phyloP scores from a whole-genome alignment of 106 monocot species.

The Acorus gramineus region DNA sequence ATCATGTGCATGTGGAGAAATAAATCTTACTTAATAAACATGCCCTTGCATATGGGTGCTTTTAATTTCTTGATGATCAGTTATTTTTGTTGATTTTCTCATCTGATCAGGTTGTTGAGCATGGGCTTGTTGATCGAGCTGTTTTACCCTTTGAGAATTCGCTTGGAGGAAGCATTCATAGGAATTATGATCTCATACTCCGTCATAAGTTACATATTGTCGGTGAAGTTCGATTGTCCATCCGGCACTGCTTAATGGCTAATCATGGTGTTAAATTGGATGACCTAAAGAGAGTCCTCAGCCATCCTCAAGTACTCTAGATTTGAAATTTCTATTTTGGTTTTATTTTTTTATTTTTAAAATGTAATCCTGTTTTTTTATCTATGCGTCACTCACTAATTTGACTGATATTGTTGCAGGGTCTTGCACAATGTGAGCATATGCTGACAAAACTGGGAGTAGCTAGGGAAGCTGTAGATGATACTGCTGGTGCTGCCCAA shows the following conservation, averaged over 20 bases:
- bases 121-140: slow-evolving; percentile 79
- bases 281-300: slow-evolving; percentile 70
- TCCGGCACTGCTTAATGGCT: slow-evolving; percentile 82
- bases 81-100: too few relatives aligned
- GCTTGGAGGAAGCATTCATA: slow-evolving; percentile 87
- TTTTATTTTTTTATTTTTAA: not conserved
- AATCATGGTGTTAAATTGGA: slow-evolving; percentile 70
- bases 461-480: slow-evolving; percentile 86
- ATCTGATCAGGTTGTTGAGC: slow-evolving; percentile 62
- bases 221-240: slow-evolving; percentile 84
- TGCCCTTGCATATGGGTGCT: too few relatives aligned
- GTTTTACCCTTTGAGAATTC: slow-evolving; percentile 97
- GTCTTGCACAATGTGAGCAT: slow-evolving; percentile 93
- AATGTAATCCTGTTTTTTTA: not conserved
- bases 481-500: slow-evolving; percentile 91
- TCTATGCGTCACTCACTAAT: not conserved
- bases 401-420: slow-evolving; percentile 26
- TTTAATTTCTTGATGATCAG: too few relatives aligned
- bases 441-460: slow-evolving; percentile 65
- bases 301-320: slow-evolving; percentile 75
- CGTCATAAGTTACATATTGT: slow-evolving; percentile 85
- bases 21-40: too few relatives aligned
- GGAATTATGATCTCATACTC: slow-evolving; percentile 89
- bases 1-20: too few relatives aligned
- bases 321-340: slow-evolving; percentile 1